Base-by-base conservation (phyloP, 352 stramenopile genomes). In the Phytophthora pistaciae region DNA sequence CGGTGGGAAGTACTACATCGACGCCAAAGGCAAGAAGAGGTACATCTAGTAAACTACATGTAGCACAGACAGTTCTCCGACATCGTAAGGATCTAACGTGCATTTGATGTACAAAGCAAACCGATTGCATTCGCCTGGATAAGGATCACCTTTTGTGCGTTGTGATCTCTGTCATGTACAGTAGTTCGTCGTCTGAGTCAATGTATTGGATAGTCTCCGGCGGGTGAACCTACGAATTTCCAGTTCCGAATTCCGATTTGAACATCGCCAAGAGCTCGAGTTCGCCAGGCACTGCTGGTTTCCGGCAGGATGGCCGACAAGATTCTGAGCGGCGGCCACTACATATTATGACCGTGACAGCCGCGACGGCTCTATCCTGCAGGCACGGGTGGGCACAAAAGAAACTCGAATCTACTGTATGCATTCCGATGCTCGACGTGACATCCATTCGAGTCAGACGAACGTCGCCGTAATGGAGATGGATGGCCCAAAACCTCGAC, bases 321-420 rank as follows among this genome's bases (percentile, higher is more conserved):
- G 57, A 72, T 72, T 61, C 52, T 27, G 44, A 20, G 16, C 64
- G 52, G 56, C 56, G 21, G 56, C 56, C 23, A 42, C 36, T 13
- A n/a, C n/a, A n/a, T n/a, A n/a, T n/a, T n/a, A 16, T 18, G 36
- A 18, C 46, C 64, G 56, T 44, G 33, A 48, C 58, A 63, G 31
- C 58, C 52, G 31, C 14, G 56, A 64, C 52, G 61, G 42, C 62
- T 63, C 64, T 71, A 48, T 71, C 55, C 46, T 57, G 53, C 27
- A 62, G 16, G 49, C 33, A n/a, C 18, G 14, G 66, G 61, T 65
- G 60, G n/a, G 53, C 68, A 67, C 68, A 75, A 75, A 75, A 56
- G 68, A 75, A 75, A 70, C 67, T 74, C 33, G 38, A 6, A 29
- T 44, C 27, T 49, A 29, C 21, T 31, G 29, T 36, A 52, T 50